Evolutionary conservation across 2,329 filamentous ascomycete genomes (phyloP).

Genomic region (Sordariomycetes sp.): DNA sequence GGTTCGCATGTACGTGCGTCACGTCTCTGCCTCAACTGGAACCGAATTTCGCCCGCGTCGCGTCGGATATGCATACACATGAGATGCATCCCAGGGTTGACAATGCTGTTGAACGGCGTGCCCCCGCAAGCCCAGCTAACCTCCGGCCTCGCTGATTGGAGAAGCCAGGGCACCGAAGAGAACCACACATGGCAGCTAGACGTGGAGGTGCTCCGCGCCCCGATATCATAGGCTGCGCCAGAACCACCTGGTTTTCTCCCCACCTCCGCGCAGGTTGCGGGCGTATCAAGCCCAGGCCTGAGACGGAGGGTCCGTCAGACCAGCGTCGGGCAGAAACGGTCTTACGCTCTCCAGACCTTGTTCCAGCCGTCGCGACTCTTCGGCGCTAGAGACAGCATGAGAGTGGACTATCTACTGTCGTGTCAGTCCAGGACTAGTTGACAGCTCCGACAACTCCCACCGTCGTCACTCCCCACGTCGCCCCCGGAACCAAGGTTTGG

Average conservation of each 20-base stretch:
- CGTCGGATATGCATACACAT: too few relatives aligned
- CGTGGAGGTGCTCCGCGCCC: not conserved
- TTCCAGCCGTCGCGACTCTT: too few relatives aligned
- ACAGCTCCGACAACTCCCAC: not conserved
- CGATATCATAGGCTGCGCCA: not conserved
- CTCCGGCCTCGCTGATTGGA: not conserved
- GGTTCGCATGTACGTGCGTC: not conserved
- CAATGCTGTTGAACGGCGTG: not conserved
- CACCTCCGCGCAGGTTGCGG: not conserved
- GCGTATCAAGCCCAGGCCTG: not conserved
- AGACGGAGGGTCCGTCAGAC: not conserved
- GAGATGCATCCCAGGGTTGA: not conserved
- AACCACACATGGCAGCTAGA: not conserved
- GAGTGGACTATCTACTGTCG: not conserved
- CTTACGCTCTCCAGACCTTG: too few relatives aligned
- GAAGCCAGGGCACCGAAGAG: not conserved
- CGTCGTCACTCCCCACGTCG: not conserved
- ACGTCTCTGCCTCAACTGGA: not conserved
- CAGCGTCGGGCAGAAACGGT: not conserved
- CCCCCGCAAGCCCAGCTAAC: not conserved
- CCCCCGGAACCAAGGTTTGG: not conserved
- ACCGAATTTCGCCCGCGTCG: not conserved
- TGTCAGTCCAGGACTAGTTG: not conserved
- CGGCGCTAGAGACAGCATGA: too few relatives aligned
- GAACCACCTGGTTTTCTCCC: not conserved